Evolutionary conservation across 257 asterid species (phyloP).

Genomic region (Gardenia jasminoides): DNA sequence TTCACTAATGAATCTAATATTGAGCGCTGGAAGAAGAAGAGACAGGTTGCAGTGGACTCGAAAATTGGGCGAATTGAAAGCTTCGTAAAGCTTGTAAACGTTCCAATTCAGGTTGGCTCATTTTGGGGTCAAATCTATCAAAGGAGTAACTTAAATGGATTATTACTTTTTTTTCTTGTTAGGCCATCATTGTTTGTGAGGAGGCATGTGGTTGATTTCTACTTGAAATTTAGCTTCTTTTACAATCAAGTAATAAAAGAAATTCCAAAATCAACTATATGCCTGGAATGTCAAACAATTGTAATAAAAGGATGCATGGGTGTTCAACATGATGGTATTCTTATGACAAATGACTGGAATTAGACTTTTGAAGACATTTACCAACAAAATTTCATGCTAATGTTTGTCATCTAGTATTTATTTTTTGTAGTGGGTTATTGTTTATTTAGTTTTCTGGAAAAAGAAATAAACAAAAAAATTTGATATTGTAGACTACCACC

Average conservation of each 20-base stretch:
- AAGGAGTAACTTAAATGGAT: neutral
- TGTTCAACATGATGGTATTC: no score
- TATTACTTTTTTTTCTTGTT: neutral
- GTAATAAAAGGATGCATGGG: neutral
- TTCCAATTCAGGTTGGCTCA: constrained; percentile 80
- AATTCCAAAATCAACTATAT: neutral
- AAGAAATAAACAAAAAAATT: neutral
- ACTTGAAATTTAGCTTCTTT: neutral
- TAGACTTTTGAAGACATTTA: neutral
- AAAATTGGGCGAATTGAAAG: constrained; percentile 85
- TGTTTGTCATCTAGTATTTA: neutral
- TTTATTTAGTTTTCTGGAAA: neutral
- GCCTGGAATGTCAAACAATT: neutral
- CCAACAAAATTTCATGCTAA: neutral
- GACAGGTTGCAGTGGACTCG: constrained; percentile 92
- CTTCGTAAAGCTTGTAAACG: constrained; percentile 73
- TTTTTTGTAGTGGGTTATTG: neutral
- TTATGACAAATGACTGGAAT: neutral
- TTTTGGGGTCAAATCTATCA: neutral
- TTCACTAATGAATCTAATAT: constrained; percentile 93
- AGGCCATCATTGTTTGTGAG: neutral
- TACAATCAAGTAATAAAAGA: neutral
- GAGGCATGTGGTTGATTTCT: neutral
- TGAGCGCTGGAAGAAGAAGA: constrained; percentile 95
- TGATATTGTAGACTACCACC: neutral